A percentile compares a stretch with the other conserved stretches of the same genome.
Conservation (phyloP, 495 filamentous ascomycete species). For the Acidomyces sp. region DNA sequence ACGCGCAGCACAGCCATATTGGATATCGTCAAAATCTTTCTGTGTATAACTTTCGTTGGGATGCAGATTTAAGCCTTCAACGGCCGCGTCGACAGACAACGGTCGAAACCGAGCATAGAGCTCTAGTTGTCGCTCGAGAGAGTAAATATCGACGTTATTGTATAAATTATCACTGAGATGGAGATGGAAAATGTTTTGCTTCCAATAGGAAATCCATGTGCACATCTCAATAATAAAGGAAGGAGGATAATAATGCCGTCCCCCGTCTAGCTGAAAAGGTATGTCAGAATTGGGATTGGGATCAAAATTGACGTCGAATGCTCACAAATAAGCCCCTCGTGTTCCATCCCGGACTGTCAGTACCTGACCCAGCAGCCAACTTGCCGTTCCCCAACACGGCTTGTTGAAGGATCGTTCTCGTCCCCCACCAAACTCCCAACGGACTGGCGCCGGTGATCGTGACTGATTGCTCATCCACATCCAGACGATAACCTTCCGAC, state of each 20-base stretch:
- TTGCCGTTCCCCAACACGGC: conserved; percentile 27
- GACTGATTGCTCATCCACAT: conserved; percentile 29
- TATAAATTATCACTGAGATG: conserved; percentile 41
- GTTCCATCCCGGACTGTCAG: conserved; percentile 39
- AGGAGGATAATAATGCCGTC: conserved; percentile 38
- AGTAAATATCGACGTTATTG: conserved; percentile 29
- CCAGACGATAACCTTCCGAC: conserved; percentile 36
- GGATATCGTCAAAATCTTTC: conserved; percentile 33
- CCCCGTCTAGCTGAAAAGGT: conserved; percentile 34
- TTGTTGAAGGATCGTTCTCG: conserved; percentile 37
- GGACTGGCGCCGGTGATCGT: conserved; percentile 38
- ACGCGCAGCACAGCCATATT: conserved; percentile 33
- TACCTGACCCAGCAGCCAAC: conserved; percentile 29
- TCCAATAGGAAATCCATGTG: conserved; percentile 42
- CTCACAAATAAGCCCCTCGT: conserved; percentile 28
- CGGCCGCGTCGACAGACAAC: conserved; percentile 22
- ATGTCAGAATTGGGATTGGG: too few relatives aligned
- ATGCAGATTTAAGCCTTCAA: conserved; percentile 34
- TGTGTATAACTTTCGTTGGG: conserved; percentile 39
- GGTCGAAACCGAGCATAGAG: conserved; percentile 38
- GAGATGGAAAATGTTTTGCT: conserved; percentile 41
- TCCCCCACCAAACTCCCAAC: conserved; percentile 41
- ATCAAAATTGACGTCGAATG: not conserved
- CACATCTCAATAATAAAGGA: conserved; percentile 41
- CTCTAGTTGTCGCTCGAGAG: conserved; percentile 29